Percentiles rank a stretch among this genome's conserved stretches.
Evolutionary conservation across 768 basidiomycete species (phyloP).

Genomic region (Russula olivacea): DNA sequence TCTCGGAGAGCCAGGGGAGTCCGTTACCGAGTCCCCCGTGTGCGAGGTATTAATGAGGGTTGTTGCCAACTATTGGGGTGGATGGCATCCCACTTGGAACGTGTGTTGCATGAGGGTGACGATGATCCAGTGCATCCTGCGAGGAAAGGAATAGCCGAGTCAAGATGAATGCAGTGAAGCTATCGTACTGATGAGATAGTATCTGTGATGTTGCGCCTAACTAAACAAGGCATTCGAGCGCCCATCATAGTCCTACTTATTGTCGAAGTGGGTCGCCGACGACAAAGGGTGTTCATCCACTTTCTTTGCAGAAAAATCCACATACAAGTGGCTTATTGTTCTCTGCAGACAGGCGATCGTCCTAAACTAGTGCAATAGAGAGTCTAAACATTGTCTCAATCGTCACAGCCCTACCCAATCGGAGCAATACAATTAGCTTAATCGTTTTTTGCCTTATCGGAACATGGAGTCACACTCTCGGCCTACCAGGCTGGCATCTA

Average conservation of each 20-base stretch:
- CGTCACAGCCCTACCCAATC: neutral
- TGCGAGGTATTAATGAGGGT: constrained; percentile 6
- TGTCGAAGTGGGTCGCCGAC: neutral
- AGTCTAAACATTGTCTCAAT: neutral
- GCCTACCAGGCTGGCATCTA: neutral
- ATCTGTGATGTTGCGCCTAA: neutral
- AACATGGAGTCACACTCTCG: neutral
- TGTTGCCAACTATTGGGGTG: constrained; percentile 9
- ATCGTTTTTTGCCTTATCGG: neutral
- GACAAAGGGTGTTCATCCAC: neutral
- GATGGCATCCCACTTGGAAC: constrained; percentile 3
- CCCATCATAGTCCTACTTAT: constrained; percentile 1
- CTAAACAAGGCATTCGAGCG: constrained; percentile 6
- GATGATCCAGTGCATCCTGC: constrained; percentile 17
- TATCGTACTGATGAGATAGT: constrained; percentile 1
- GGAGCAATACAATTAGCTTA: constrained; percentile 13
- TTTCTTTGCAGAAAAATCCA: constrained; percentile 1
- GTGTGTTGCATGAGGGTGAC: constrained; percentile 18
- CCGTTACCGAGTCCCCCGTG: neutral
- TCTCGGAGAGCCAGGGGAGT: neutral
- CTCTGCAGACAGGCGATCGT: neutral
- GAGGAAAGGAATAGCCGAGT: constrained; percentile 8
- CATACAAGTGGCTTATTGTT: constrained; percentile 11
- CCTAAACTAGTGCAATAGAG: neutral
- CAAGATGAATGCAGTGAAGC: constrained; percentile 8